Evolutionary conservation across 106 monocot species (phyloP).

Genomic region (Platanthera guangdongensis): DNA sequence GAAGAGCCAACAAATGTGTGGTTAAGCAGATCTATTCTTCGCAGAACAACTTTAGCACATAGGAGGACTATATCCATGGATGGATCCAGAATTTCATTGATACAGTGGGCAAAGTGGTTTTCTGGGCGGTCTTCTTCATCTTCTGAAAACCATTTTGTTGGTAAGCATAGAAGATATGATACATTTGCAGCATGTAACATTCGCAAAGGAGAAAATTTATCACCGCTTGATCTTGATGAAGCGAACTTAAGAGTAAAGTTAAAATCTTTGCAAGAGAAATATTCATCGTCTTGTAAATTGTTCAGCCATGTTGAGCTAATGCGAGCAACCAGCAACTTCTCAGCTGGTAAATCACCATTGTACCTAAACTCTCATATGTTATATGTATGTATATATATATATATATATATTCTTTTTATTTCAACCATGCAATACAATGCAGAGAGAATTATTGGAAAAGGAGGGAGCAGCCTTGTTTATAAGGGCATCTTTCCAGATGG

Average conservation of each 20-base stretch:
- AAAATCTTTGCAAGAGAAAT: slow-evolving; percentile 50
- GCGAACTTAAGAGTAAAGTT: slow-evolving; percentile 32
- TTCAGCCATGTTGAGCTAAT: slow-evolving; percentile 60
- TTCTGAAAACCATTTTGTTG: slow-evolving; percentile 24
- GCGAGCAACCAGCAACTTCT: slow-evolving; percentile 67
- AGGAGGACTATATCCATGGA: slow-evolving; percentile 22
- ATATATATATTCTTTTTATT: neutral
- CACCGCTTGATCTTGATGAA: slow-evolving; percentile 6
- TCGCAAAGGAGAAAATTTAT: slow-evolving; percentile 14
- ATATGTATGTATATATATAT: too few species aligned
- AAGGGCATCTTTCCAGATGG: slow-evolving; percentile 52
- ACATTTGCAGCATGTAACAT: slow-evolving; percentile 1
- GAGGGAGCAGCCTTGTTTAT: slow-evolving; percentile 74
- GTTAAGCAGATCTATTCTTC: slow-evolving; percentile 30
- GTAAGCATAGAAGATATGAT: slow-evolving; percentile 18
- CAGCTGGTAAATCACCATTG: slow-evolving; percentile 37
- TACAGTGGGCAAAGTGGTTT: slow-evolving; percentile 56
- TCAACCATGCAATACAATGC: neutral
- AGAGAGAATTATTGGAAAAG: slow-evolving; percentile 66
- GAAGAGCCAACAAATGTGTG: slow-evolving; percentile 3
- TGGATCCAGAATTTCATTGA: slow-evolving; percentile 24
- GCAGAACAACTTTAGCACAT: slow-evolving; percentile 21
- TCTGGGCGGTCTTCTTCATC: slow-evolving; percentile 28
- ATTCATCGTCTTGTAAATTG: slow-evolving; percentile 43
- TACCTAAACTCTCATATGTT: neutral